Evolutionary conservation across 2,329 filamentous ascomycete species (phyloP), one percentile per base, ranked within the genome.

Genomic region (Coniochaeta sp.): DNA sequence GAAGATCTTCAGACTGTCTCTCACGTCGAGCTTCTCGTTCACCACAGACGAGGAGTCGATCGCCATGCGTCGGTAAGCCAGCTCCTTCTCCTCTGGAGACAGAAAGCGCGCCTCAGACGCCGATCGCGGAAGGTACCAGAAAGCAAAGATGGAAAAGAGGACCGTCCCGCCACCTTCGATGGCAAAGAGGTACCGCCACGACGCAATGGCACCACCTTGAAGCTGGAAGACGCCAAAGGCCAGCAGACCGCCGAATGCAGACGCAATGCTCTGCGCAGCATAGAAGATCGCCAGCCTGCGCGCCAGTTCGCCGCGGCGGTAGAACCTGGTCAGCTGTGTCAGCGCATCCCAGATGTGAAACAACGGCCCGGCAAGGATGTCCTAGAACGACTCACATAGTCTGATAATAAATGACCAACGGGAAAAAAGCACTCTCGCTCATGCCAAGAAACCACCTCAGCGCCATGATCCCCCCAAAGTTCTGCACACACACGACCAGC

Each of bases 21-120:
- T 72, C 26, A 84, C 70, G 64, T 76, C 75, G 67, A 85, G 81
- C 62, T 77, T 69, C 67, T 85, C 81, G 40, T 79, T 76, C 28
- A 85, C 82, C 17, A 78, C 76, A 0, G 88, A 84, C 2, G 88
- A 91, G 7, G 84, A 88, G 70, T 93, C 90, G 58, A 90, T 81
- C 63, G 89, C 87, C 63, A 92, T 89, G n/a, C 89, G 86, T 67
- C 86, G 83, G 67, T 85, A 87, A 3, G 89, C 89, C 0, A 92
- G 79, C 9, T 78, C 76, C 67, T 85, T 88, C 70, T 93, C 88
- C 1, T 86, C 83, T 1, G 82, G 77, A 60, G 72, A 85, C 22
- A 92, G 77, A 67, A 92, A 92, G 1, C 71, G 77, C 1, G 88
- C 88, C 63, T 86, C 80, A 38, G 82, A 79, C 0, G 87, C 86